Evolutionary conservation across 768 basidiomycete genomes (phyloP), one percentile per base, ranked within the genome.

Genomic region (Gymnopilus dilepis): DNA sequence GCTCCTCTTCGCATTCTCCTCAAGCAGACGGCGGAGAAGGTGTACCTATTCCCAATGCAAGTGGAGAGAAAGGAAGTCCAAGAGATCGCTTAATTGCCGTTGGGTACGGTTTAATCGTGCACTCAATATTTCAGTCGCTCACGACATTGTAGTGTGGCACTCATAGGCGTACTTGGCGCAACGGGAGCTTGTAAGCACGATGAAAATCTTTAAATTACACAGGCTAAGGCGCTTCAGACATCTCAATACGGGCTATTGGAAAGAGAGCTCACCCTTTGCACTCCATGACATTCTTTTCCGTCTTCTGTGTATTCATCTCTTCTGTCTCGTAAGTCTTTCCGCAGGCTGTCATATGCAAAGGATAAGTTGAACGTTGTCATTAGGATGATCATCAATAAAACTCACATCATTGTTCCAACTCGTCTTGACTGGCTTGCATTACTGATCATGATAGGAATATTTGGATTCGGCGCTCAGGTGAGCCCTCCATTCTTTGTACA

Each of bases 231-330:
- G 21, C 15, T 41, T 12, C 24, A 82, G 81, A 77, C 66, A 80
- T 74, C 0, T 67, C 76, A 0, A 73, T 82, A 26, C 84, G 92
- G 9, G 84, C 84, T 0, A 91, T 95, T 37, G 93, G 94, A 0
- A 87, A 83, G 60, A 81, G 88, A 4, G 92, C 92, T 1, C 88
- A 91, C 65, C 79, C 92, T 0, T 72, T 94, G 59, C 94, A 96
- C 70, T 78, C 84, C 2, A 80, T 94, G 66, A 74, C 81, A 0
- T 92, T 84, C 56, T 94, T 89, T 71, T 86, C 89, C 1, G 70
- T 80, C 7, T 78, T 84, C 64, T 88, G 84, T 54, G 80, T 87
- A 0, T 57, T 79, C 26, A 73, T 76, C 26, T 74, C 79, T 1
- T 53, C 69, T 9, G 61, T 74, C 22, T 70, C 71, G 80, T 82